These are phyloP conservation scores for Paraphaeosphaeria sporulosa DNA, from an alignment of 2,329 filamentous ascomycete species.

Conservation along the genomic window DNA sequence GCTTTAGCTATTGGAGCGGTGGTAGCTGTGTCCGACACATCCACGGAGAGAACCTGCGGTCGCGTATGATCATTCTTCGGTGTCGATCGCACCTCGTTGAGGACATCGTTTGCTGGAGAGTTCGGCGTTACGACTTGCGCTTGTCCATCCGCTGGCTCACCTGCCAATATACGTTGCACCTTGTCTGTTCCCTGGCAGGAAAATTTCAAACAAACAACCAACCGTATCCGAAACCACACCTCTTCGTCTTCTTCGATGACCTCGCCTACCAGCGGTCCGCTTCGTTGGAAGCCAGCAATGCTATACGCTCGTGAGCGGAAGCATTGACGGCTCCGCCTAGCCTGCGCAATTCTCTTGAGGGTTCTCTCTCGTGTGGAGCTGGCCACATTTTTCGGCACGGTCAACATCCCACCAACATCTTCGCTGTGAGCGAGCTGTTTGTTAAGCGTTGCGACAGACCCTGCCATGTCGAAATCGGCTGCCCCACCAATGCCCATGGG, in stretches of 20 bases:
- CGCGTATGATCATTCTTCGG: no score
- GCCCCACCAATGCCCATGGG: neutral
- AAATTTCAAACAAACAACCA: constrained; percentile 23
- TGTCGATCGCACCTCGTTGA: neutral
- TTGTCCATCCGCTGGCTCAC: neutral
- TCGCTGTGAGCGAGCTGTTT: neutral
- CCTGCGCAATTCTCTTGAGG: neutral
- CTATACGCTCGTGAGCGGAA: neutral
- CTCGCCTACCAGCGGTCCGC: neutral
- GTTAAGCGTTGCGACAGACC: neutral
- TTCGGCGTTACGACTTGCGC: neutral
- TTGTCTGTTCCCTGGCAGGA: constrained; percentile 8
- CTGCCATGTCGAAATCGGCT: neutral
- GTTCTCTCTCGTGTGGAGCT: neutral
- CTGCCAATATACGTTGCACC: neutral
- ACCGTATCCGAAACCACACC: constrained; percentile 11
- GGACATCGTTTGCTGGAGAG: neutral
- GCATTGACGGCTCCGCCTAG: neutral
- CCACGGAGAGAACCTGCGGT: neutral
- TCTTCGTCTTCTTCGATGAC: neutral
- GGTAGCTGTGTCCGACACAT: neutral
- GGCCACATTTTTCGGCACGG: neutral
- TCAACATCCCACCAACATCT: neutral
- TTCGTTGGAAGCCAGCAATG: constrained; percentile 13
- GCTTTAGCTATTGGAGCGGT: neutral